Evolutionary conservation across 2,329 filamentous ascomycete genomes (phyloP).

Genomic region (Penicillium hordei): DNA sequence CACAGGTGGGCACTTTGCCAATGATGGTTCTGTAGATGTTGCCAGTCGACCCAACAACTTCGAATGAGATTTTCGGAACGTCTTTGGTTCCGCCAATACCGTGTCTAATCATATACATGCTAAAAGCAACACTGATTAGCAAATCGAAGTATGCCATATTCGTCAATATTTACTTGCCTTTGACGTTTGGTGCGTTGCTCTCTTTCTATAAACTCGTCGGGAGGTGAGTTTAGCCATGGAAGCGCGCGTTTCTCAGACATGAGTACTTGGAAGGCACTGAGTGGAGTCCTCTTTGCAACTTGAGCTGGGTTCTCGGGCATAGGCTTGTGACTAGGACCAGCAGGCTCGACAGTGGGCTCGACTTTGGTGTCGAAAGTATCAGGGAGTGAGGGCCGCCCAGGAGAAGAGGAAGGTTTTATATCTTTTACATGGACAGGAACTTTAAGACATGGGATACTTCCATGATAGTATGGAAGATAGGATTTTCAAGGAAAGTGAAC

Average conservation of each 20-base stretch:
- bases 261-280: not conserved
- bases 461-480: not conserved
- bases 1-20: constrained; percentile 52
- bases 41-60: constrained; percentile 61
- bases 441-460: not conserved
- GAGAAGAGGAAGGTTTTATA: not conserved
- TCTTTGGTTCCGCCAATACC: constrained; percentile 46
- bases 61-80: constrained; percentile 52
- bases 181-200: not conserved
- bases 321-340: not conserved
- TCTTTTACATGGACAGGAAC: not conserved
- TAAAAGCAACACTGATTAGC: constrained; percentile 15
- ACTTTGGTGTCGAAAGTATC: not conserved
- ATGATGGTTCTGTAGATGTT: constrained; percentile 63
- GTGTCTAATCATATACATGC: constrained; percentile 59
- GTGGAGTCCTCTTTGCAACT: not conserved
- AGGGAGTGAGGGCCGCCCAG: not conserved
- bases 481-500: not conserved
- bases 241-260: not conserved
- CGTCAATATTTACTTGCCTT: not conserved
- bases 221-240: not conserved
- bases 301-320: not conserved
- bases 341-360: not conserved
- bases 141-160: not conserved
- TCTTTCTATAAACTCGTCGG: not conserved